phyloP scores from a whole-genome alignment of 805 yeast genomes.

The Nakazawaea wyomingensis region DNA sequence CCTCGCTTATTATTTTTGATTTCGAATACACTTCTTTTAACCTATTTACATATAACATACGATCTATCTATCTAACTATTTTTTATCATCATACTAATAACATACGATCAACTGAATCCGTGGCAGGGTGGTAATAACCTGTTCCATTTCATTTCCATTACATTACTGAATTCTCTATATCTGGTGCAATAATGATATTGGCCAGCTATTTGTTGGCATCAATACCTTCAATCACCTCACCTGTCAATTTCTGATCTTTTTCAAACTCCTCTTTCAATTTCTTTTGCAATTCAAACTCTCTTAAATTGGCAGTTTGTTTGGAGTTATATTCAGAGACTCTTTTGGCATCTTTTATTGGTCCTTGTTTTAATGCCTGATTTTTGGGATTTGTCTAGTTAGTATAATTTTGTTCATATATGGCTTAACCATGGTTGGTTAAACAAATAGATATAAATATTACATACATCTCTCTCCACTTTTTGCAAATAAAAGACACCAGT shows the following conservation, averaged over 20 bases:
- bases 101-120: too few species aligned
- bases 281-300: conserved; percentile 64
- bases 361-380: conserved; percentile 60
- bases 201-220: conserved; percentile 16
- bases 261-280: conserved; percentile 53
- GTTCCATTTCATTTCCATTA: too few species aligned
- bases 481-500: conserved; percentile 69
- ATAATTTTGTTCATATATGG: neutral
- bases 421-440: neutral
- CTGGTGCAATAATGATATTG: too few species aligned
- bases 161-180: too few species aligned
- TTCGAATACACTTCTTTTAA: too few species aligned
- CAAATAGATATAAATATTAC: conserved; percentile 17
- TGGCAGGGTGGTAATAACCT: too few species aligned
- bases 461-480: conserved; percentile 56
- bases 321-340: conserved; percentile 41
- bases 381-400: neutral
- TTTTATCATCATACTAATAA: too few species aligned
- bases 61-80: too few species aligned
- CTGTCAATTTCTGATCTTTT: conserved; percentile 58
- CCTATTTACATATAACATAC: too few species aligned
- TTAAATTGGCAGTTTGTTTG: conserved; percentile 48
- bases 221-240: conserved; percentile 40
- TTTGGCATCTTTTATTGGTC: conserved; percentile 80
- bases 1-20: too few species aligned